Base-by-base conservation (phyloP, 75 land plant species). In the Larix kaempferi region DNA sequence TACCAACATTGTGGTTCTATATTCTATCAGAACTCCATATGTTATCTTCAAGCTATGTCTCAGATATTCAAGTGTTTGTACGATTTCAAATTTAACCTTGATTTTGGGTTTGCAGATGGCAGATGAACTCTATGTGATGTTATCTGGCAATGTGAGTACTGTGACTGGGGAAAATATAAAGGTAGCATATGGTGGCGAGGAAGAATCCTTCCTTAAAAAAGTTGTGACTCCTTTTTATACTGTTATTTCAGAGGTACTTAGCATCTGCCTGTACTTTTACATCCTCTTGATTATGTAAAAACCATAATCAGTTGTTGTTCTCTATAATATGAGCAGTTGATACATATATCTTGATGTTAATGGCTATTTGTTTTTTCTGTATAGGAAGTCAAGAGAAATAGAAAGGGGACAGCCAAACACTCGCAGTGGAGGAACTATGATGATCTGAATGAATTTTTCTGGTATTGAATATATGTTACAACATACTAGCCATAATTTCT, bases 341-440 rank as follows among this genome's bases (percentile, higher is more conserved):
- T 27, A 65, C 21, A 13, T 35, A 15, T 67, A 0, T 67, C 52
- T 67, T 67, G 44, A 39, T n/a, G 13, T 39, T 41, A 6, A 67
- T 37, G 52, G 23, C 8, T 5, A 44, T 39, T 67, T 17, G 23
- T 19, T 29, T 5, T 64, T 69, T 19, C 77, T 41, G 6, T 41
- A 41, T 26, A 86, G 99, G 99, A 97, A 84, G 91, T 89, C 54
- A 58, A 82, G 59, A 92, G 81, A 59, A 94, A 79, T 78, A 86
- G 78, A 84, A 76, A 61, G 74, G 96, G 94, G n/a, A 86, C 82
- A 29, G 88, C 98, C 61, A 88, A 88, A 25, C 90, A 98, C 83
- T 95, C 99, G 5, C 75, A 79, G 37, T 98, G 99, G 99, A 90
- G 99, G 37, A 98, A 98, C 78, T 98, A 98, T 75, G 99, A 98